Conservation (phyloP, 2,329 filamentous ascomycete species). For the Penicillium griseofulvum region DNA sequence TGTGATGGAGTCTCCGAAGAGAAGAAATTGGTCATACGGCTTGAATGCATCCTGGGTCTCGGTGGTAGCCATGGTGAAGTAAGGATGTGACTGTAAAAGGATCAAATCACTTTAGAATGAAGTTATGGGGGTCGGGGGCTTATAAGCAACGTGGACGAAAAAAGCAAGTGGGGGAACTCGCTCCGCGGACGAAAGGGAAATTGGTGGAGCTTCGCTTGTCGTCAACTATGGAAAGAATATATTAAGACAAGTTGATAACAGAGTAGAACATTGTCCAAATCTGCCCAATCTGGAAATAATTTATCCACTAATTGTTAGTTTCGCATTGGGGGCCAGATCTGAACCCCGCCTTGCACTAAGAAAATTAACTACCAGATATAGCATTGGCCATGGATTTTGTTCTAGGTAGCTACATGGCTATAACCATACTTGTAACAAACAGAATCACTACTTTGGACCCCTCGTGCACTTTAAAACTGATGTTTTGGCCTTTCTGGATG, state of each 20-base stretch:
- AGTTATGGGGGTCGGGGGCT: background rate
- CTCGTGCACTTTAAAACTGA: background rate
- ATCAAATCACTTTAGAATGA: background rate
- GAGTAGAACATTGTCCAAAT: background rate
- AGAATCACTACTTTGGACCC: background rate
- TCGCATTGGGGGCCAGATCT: background rate
- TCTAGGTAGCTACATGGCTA: background rate
- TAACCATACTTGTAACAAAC: no score
- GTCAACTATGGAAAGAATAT: background rate
- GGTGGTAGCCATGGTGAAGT: background rate
- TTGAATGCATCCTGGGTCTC: conserved; percentile 16
- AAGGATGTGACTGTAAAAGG: background rate
- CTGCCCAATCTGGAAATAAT: background rate
- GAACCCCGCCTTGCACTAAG: background rate
- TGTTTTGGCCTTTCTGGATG: background rate
- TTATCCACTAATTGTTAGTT: conserved; percentile 2
- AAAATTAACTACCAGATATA: no score
- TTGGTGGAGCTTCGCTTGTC: conserved; percentile 5
- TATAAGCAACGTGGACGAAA: background rate
- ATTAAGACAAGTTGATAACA: background rate
- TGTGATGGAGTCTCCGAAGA: conserved; percentile 89
- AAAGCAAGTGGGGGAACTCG: conserved; percentile 4
- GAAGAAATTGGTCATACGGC: conserved; percentile 70
- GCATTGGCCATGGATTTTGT: no score
- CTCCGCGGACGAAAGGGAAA: conserved; percentile 17